phyloP scores from a whole-genome alignment of 352 stramenopile species.

The Blastocystis sp. region DNA sequence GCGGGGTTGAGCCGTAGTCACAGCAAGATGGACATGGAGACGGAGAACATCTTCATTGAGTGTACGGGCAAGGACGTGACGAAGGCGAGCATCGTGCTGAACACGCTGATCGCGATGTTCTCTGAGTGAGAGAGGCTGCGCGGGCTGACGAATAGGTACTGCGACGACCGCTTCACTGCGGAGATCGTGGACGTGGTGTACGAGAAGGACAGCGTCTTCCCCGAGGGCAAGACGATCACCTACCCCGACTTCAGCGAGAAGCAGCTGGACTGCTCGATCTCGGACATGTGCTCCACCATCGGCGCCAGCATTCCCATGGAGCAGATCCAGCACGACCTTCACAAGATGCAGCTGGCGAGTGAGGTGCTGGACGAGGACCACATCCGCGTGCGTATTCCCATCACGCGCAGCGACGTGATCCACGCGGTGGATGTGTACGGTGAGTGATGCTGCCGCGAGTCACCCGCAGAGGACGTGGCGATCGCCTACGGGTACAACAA shows the following conservation, averaged over 20 bases:
- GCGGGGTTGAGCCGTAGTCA: background rate
- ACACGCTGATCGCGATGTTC: slow-evolving; percentile 99
- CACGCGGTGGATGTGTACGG: slow-evolving; percentile 89
- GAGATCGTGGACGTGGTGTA: slow-evolving; percentile 96
- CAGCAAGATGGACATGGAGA: slow-evolving; percentile 89
- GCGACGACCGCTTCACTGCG: slow-evolving; percentile 90
- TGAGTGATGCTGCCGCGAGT: background rate
- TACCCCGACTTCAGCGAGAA: slow-evolving; percentile 91
- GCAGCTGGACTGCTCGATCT: slow-evolving; percentile 79
- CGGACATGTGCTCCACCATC: slow-evolving; percentile 83
- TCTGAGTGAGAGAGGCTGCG: slow-evolving; percentile 80
- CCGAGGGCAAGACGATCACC: slow-evolving; percentile 78
- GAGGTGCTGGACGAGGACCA: slow-evolving; percentile 79
- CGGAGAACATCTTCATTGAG: slow-evolving; percentile 99
- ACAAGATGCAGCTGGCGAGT: slow-evolving; percentile 94
- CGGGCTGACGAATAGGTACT: slow-evolving; percentile 80
- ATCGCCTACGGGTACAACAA: slow-evolving; percentile 99
- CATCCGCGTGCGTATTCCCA: slow-evolving; percentile 91
- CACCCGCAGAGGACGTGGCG: slow-evolving; percentile 89
- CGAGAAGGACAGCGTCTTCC: slow-evolving; percentile 81
- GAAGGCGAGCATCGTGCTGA: slow-evolving; percentile 98
- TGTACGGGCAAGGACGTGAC: slow-evolving; percentile 98
- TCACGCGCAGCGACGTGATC: slow-evolving; percentile 95
- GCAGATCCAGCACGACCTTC: slow-evolving; percentile 88
- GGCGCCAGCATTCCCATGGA: slow-evolving; percentile 84